Conservation (phyloP, 305 asterid genomes). For the Ilex paraguariensis region DNA sequence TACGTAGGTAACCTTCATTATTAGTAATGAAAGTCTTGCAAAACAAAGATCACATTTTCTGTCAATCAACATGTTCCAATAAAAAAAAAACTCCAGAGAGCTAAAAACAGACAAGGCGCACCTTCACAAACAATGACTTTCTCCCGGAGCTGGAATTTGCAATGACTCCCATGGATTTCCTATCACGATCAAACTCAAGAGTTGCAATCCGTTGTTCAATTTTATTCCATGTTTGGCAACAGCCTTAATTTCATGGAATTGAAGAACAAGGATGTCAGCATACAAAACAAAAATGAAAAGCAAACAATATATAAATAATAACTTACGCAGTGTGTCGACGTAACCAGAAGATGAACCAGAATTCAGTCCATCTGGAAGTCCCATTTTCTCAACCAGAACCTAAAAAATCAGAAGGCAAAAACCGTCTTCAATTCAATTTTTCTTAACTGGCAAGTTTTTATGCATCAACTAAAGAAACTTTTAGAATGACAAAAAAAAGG, state of each 20-base stretch:
- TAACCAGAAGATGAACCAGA: slow-evolving; percentile 42
- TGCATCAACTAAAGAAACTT: too few relatives aligned
- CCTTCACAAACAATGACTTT: slow-evolving; percentile 78
- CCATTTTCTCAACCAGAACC: slow-evolving; percentile 99
- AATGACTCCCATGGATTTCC: slow-evolving; percentile 94
- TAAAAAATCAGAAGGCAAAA: slow-evolving; percentile 12
- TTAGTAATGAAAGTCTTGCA: background rate
- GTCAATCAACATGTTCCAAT: too few relatives aligned
- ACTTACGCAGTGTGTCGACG: slow-evolving; percentile 68
- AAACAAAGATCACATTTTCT: background rate
- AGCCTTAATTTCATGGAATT: slow-evolving; percentile 37
- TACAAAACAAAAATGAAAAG: slow-evolving; percentile 5
- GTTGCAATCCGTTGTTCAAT: slow-evolving; percentile 83
- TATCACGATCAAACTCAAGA: slow-evolving; percentile 91
- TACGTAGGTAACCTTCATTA: background rate
- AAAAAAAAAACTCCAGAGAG: background rate
- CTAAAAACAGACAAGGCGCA: slow-evolving; percentile 9
- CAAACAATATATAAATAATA: slow-evolving; percentile 6
- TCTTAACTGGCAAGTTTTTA: too few relatives aligned
- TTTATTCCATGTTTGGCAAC: slow-evolving; percentile 67
- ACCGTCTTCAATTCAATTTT: too few relatives aligned
- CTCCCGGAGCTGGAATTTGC: slow-evolving; percentile 56
- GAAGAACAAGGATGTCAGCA: slow-evolving; percentile 20
- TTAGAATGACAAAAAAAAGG: too few relatives aligned
- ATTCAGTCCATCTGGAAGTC: slow-evolving; percentile 57